Conservation (phyloP, 129 eudicot genomes). For the Escallonia herrerae region DNA sequence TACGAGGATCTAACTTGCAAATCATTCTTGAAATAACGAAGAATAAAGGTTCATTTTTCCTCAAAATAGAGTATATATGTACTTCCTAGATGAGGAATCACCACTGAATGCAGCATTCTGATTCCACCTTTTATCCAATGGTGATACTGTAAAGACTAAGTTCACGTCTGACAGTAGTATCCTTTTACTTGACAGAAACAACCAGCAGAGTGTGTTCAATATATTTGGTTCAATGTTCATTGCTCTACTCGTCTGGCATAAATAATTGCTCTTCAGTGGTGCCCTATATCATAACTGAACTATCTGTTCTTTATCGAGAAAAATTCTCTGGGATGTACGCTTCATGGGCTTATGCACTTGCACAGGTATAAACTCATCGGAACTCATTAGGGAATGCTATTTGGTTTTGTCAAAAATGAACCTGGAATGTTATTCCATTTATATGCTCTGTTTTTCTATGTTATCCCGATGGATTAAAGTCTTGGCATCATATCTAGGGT, state of each 20-base stretch:
- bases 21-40: neutral
- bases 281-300: conserved; percentile 15
- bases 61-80: too few species aligned
- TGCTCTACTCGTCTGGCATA: conserved; percentile 14
- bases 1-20: neutral
- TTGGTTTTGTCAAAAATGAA: neutral
- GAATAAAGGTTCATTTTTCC: neutral
- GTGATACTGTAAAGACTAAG: too few species aligned
- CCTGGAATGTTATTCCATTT: too few species aligned
- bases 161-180: too few species aligned
- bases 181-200: conserved; percentile 7
- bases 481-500: too few species aligned
- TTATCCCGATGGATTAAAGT: too few species aligned
- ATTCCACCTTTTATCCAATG: too few species aligned
- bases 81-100: too few species aligned
- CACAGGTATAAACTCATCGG: conserved; percentile 13
- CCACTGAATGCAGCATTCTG: too few species aligned
- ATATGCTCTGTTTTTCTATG: too few species aligned
- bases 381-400: neutral
- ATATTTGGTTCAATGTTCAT: conserved; percentile 22
- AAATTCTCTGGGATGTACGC: conserved; percentile 27
- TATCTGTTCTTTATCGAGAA: conserved; percentile 17
- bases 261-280: conserved; percentile 12
- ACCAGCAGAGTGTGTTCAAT: conserved; percentile 17
- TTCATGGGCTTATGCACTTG: conserved; percentile 25